Conservation (phyloP, 345 rosid species). For the Salix exigua region DNA sequence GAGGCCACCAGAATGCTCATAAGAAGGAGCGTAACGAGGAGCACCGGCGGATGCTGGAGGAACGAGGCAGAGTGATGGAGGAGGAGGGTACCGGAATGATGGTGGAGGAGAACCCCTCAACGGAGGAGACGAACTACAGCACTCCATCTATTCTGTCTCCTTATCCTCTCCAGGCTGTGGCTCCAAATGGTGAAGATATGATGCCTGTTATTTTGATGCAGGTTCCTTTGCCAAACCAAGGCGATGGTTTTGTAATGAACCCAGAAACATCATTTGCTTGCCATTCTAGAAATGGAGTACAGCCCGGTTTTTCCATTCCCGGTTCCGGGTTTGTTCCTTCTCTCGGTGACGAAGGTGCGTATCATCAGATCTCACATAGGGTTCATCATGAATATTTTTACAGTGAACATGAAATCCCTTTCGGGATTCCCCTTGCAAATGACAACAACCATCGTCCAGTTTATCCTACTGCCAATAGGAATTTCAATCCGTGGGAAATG, state of each 20-base stretch:
- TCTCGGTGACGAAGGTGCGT: background rate
- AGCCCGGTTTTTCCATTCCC: too few species aligned
- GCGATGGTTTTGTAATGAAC: background rate
- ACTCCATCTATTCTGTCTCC: background rate
- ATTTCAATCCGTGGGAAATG: background rate
- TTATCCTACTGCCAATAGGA: too few species aligned
- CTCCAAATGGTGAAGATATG: background rate
- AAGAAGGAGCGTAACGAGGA: background rate
- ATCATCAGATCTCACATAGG: background rate
- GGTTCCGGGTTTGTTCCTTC: background rate
- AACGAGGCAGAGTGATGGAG: background rate
- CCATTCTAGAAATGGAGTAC: background rate
- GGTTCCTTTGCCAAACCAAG: background rate
- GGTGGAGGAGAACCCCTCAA: too few species aligned
- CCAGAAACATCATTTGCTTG: background rate
- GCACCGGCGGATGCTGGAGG: background rate
- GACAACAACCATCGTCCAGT: too few species aligned
- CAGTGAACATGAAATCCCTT: background rate
- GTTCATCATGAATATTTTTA: background rate
- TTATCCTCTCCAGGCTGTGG: background rate
- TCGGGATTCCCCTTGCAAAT: too few species aligned
- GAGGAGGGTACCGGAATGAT: background rate
- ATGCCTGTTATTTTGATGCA: too few species aligned
- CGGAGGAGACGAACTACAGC: too few species aligned
- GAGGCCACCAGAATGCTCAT: constrained; percentile 26